Evolutionary conservation across 805 yeast genomes (phyloP), one percentile per base, ranked within the genome.

Genomic region (Zygosaccharomyces bisporus): DNA sequence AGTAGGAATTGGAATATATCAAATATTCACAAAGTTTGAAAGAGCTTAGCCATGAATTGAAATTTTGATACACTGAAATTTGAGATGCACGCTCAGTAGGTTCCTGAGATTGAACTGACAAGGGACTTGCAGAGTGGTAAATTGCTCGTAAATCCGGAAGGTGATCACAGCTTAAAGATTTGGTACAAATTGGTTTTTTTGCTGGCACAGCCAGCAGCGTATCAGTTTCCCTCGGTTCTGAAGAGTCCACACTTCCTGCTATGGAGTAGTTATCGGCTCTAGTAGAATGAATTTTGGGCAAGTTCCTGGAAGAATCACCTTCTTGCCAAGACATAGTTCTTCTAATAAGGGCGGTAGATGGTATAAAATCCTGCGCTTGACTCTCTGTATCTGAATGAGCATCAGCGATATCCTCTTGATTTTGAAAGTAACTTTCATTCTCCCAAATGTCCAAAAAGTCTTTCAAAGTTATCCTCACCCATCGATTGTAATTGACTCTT

Each of bases 361-460:
- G 38, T 6, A 36, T 18, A 13, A 6, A 18, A 7, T 42, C 44
- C 12, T 38, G 44, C 13, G 19, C 23, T n/a, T 30, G 24, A 19
- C 41, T 41, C 13, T 40, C 45, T n/a, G 21, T 19, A n/a, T 37
- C 42, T 4, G 41, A 33, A 10, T 16, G 10, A 36, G 25, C 24
- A 5, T 41, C 43, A 16, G 36, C 31, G 18, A 35, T 47, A 21
- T 35, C 39, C 16, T 20, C 25, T 14, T 33, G 37, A 8, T 43
- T 31, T 13, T 37, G 31, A 4, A 29, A 13, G 14, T 23, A 27
- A 14, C 34, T 34, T 18, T 50, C 47, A 31, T 55, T 52, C 34
- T 55, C 63, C 67, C 64, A 62, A 13, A 62, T 47, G 31, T 61
- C 57, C 17, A 61, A 36, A 36, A 52, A 58, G 44, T 59, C 64